Percentiles rank a stretch among this genome's conserved stretches.
phyloP scores from a whole-genome alignment of 495 filamentous ascomycete species.

The Geoglossum glabrum region DNA sequence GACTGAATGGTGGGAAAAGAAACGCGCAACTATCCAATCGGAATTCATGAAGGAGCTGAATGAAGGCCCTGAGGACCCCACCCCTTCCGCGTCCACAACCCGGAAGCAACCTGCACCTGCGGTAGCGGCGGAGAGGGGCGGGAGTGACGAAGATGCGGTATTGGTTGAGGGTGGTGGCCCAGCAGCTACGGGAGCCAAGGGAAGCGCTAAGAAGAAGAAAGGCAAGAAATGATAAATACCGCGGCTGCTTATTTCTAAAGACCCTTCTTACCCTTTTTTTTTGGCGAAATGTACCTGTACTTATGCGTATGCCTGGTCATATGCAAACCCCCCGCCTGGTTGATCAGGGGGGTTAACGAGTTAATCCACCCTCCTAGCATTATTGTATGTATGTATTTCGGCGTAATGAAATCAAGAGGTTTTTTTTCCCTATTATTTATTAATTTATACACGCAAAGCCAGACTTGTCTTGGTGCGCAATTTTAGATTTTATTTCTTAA shows the following conservation, averaged over 20 bases:
- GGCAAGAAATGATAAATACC: conserved; percentile 50
- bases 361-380: not conserved
- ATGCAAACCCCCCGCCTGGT: not conserved
- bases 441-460: too few relatives aligned
- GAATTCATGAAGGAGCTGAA: conserved; percentile 77
- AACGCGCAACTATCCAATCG: conserved; percentile 48
- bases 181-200: conserved; percentile 20
- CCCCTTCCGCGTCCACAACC: conserved; percentile 8
- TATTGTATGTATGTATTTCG: not conserved
- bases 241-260: not conserved
- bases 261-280: not conserved
- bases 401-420: not conserved
- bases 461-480: too few relatives aligned
- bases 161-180: conserved; percentile 57
- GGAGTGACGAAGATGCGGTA: conserved; percentile 70
- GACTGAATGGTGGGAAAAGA: conserved; percentile 78
- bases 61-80: conserved; percentile 19
- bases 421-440: too few relatives aligned
- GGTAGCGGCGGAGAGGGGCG: conserved; percentile 14
- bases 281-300: not conserved
- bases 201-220: conserved; percentile 46
- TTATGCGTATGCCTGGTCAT: not conserved
- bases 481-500: too few relatives aligned
- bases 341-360: not conserved
- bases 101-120: conserved; percentile 9